Evolutionary conservation across 2,329 filamentous ascomycete genomes (phyloP).

Genomic region (Teratosphaeria viscida): DNA sequence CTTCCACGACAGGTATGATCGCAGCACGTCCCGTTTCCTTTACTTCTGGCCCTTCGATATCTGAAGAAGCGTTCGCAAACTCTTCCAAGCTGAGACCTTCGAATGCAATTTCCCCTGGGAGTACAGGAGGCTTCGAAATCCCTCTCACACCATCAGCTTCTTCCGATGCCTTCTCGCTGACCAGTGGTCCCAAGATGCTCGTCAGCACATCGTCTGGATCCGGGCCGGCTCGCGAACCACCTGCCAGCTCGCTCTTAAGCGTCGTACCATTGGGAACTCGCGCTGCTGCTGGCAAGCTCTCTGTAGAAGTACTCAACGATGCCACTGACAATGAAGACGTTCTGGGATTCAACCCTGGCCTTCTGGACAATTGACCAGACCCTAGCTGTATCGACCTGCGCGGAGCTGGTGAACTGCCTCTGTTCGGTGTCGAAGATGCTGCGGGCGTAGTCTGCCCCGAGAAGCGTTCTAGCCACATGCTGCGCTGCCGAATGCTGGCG

Average conservation of each 20-base stretch:
- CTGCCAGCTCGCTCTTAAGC: conserved; percentile 48
- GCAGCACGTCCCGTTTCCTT: neutral
- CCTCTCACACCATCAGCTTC: conserved; percentile 19
- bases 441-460: conserved; percentile 58
- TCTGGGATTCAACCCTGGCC: conserved; percentile 57
- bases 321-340: conserved; percentile 70
- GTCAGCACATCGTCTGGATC: conserved; percentile 65
- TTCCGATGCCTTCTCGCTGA: conserved; percentile 18
- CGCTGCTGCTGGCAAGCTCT: conserved; percentile 59
- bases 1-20: conserved; percentile 29
- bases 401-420: conserved; percentile 61
- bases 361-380: conserved; percentile 57
- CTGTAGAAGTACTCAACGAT: conserved; percentile 61
- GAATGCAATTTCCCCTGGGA: conserved; percentile 67
- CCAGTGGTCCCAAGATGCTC: conserved; percentile 41
- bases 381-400: conserved; percentile 58
- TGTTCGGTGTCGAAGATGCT: conserved; percentile 44
- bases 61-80: conserved; percentile 39
- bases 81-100: conserved; percentile 64
- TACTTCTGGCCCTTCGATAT: conserved; percentile 6
- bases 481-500: conserved; percentile 5
- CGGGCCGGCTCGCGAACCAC: conserved; percentile 43
- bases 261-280: conserved; percentile 57
- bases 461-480: conserved; percentile 57
- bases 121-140: conserved; percentile 27